Percentiles rank a stretch among this genome's conserved stretches.
phyloP scores from a whole-genome alignment of 495 filamentous ascomycete genomes.

The Amphirosellinia nigrospora region DNA sequence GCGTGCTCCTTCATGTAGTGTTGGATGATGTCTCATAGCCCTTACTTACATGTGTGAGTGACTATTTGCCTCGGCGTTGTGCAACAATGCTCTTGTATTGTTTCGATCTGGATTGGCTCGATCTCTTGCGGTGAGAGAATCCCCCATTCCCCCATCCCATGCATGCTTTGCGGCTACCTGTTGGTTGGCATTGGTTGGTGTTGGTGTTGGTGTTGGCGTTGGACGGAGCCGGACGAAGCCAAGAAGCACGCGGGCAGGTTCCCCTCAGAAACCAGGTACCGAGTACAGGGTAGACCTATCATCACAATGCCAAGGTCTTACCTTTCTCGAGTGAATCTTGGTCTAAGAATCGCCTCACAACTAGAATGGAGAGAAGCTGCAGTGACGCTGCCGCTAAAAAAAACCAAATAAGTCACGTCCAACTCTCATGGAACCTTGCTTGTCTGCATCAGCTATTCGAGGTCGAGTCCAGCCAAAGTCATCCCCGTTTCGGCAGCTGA shows the following conservation, averaged over 20 bases:
- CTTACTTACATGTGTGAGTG: background rate
- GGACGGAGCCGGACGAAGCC: slow-evolving; percentile 13
- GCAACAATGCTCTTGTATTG: slow-evolving; percentile 4
- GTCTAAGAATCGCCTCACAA: background rate
- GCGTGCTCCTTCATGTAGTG: background rate
- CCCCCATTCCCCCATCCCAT: background rate
- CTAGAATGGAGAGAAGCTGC: background rate
- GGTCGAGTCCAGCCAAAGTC: slow-evolving; percentile 5
- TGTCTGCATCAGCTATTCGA: slow-evolving; percentile 3
- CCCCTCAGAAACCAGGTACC: background rate
- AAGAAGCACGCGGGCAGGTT: slow-evolving; percentile 7
- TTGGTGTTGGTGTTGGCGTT: too few relatives aligned
- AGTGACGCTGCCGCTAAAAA: background rate
- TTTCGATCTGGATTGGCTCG: slow-evolving; percentile 9
- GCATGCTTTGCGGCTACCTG: slow-evolving; percentile 18
- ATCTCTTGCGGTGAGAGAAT: slow-evolving; percentile 21
- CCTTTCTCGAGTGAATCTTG: slow-evolving; percentile 4
- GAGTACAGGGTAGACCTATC: slow-evolving; percentile 8
- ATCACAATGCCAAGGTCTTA: background rate
- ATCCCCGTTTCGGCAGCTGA: slow-evolving; percentile 7
- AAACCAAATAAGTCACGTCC: background rate
- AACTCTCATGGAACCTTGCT: slow-evolving; percentile 4
- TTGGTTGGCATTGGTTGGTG: slow-evolving; percentile 12
- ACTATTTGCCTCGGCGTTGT: background rate
- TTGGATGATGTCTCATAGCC: background rate